Conservation (phyloP, 768 basidiomycete species). For the Myochromella boudieri region DNA sequence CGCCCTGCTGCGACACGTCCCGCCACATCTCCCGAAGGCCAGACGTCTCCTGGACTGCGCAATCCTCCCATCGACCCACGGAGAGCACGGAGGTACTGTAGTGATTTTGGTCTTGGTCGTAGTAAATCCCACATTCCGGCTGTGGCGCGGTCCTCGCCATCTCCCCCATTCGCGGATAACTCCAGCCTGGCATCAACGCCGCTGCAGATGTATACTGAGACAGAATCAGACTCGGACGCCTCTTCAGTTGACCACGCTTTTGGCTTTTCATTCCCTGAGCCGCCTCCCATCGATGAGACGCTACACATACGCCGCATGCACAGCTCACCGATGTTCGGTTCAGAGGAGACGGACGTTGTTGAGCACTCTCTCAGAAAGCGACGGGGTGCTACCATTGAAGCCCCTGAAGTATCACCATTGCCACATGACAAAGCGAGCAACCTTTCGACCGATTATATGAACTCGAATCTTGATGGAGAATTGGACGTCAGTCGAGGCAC, state of each 20-base stretch:
- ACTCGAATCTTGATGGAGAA: neutral
- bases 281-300: constrained; percentile 40
- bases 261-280: constrained; percentile 42
- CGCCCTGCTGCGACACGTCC: neutral
- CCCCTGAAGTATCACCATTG: too few species aligned
- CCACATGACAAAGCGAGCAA: neutral
- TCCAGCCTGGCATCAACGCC: constrained; percentile 28
- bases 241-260: constrained; percentile 35
- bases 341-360: constrained; percentile 25
- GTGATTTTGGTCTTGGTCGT: constrained; percentile 28
- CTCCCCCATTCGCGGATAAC: constrained; percentile 10
- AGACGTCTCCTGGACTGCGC: constrained; percentile 5
- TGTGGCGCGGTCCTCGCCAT: constrained; percentile 8
- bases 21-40: neutral
- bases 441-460: neutral
- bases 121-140: constrained; percentile 8
- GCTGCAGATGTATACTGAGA: constrained; percentile 25
- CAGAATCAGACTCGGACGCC: constrained; percentile 32
- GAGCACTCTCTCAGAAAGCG: constrained; percentile 22
- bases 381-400: constrained; percentile 21
- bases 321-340: constrained; percentile 41
- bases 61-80: constrained; percentile 26
- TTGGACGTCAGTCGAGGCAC: neutral
- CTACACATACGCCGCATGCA: constrained; percentile 37
- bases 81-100: constrained; percentile 29